Conservation (phyloP, 176 grass and related monocot genomes). For the Luzula sylvatica region DNA sequence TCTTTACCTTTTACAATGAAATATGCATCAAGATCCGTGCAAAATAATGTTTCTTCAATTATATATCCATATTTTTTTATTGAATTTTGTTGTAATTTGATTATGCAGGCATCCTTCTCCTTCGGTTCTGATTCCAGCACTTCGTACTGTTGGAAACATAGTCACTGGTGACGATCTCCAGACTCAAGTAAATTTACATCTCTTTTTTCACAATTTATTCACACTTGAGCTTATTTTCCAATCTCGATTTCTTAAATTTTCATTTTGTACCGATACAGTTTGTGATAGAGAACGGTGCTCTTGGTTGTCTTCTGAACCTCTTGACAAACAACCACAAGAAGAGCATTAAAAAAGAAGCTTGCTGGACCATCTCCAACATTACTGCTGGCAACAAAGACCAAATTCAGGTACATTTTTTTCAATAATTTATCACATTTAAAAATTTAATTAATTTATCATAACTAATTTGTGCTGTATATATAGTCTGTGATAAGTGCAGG, state of each 20-base stretch:
- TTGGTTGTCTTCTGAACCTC: conserved; percentile 77
- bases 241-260: background rate
- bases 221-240: background rate
- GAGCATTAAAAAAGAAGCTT: conserved; percentile 98
- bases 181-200: conserved; percentile 61
- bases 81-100: conserved; percentile 11
- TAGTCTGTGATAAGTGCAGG: conserved; percentile 42
- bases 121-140: conserved; percentile 84
- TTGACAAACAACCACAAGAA: conserved; percentile 85
- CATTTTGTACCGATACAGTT: conserved; percentile 34
- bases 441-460: background rate
- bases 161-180: conserved; percentile 95
- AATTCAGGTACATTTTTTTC: conserved; percentile 50
- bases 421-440: background rate
- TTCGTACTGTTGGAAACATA: conserved; percentile 85
- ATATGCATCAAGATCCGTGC: background rate
- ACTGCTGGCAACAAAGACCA: conserved; percentile 91
- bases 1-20: background rate
- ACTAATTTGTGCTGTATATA: conserved; percentile 3
- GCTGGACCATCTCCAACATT: conserved; percentile 95
- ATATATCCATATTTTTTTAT: too few species aligned
- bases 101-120: conserved; percentile 69
- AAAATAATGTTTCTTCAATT: too few species aligned
- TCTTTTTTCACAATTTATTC: background rate
- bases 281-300: conserved; percentile 82